phyloP scores from a whole-genome alignment of 208 protist species.

The Acanthamoeba sp. region DNA sequence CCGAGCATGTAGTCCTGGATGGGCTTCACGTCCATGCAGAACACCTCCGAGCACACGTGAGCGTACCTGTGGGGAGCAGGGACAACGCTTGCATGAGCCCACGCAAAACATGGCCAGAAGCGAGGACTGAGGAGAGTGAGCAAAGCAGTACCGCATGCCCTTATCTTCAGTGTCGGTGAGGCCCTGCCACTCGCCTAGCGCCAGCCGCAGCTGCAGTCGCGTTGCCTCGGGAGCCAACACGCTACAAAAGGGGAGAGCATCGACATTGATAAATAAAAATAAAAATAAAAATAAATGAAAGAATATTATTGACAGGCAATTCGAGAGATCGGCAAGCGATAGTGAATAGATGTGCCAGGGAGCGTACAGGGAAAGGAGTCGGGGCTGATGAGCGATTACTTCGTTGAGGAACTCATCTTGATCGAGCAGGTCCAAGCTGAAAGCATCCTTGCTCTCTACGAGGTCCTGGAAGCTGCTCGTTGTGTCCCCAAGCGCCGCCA shows the following conservation, averaged over 20 bases:
- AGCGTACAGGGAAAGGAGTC: neutral
- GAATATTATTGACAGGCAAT: neutral
- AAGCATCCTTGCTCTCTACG: neutral
- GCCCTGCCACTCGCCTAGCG: conserved; percentile 1
- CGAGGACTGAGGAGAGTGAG: neutral
- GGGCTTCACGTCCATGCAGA: conserved; percentile 15
- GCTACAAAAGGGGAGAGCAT: neutral
- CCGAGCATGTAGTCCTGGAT: conserved; percentile 14
- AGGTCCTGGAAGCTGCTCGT: neutral
- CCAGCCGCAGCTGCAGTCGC: neutral
- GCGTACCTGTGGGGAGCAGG: neutral
- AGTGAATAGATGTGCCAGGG: too few relatives aligned
- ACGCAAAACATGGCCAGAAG: neutral
- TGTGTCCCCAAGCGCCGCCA: neutral
- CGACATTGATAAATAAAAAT: neutral
- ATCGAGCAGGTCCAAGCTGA: neutral
- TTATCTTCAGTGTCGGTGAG: neutral
- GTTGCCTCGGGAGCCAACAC: neutral
- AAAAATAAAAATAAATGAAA: neutral
- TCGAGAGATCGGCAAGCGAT: neutral
- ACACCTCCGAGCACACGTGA: conserved; percentile 18
- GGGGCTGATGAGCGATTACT: conserved; percentile 7
- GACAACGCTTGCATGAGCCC: neutral
- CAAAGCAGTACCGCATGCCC: conserved; percentile 13
- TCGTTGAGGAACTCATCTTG: conserved; percentile 6